Evolutionary conservation across 768 basidiomycete genomes (phyloP).

Genomic region (Serpula lacrymans): DNA sequence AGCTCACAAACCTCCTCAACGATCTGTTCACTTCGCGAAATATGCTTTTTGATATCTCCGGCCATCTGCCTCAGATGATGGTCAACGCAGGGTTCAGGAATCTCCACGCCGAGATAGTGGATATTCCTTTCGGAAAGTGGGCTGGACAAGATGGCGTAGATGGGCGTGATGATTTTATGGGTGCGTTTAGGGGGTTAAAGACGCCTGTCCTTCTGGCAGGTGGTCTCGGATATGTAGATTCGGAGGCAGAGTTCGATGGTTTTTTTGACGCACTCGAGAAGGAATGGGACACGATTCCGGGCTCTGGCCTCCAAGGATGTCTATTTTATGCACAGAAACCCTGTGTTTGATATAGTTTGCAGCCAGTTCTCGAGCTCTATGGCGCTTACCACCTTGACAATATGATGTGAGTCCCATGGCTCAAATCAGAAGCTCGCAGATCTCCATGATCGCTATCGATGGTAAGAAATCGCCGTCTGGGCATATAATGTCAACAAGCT

Average conservation of each 20-base stretch:
- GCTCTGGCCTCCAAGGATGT: too few relatives aligned
- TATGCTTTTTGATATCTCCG: not conserved
- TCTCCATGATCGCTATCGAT: too few relatives aligned
- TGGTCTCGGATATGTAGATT: constrained; percentile 10
- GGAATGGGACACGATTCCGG: constrained; percentile 26
- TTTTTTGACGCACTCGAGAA: constrained; percentile 12
- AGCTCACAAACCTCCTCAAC: too few relatives aligned
- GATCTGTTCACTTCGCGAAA: not conserved
- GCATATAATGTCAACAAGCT: too few relatives aligned
- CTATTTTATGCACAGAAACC: too few relatives aligned
- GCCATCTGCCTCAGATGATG: not conserved
- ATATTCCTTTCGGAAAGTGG: constrained; percentile 18
- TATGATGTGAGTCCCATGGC: too few relatives aligned
- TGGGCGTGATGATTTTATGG: constrained; percentile 12
- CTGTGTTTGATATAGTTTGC: too few relatives aligned
- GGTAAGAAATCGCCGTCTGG: too few relatives aligned
- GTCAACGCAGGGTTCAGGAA: not conserved
- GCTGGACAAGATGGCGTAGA: constrained; percentile 19
- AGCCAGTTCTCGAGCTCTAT: too few relatives aligned
- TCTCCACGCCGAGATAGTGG: not conserved
- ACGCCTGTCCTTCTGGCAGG: constrained; percentile 17
- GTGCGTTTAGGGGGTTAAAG: constrained; percentile 21
- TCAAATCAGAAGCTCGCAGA: too few relatives aligned
- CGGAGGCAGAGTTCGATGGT: constrained; percentile 17
- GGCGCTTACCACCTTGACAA: too few relatives aligned